Evolutionary conservation across 306 rosid species (phyloP).

Genomic region (Casuarina glauca): DNA sequence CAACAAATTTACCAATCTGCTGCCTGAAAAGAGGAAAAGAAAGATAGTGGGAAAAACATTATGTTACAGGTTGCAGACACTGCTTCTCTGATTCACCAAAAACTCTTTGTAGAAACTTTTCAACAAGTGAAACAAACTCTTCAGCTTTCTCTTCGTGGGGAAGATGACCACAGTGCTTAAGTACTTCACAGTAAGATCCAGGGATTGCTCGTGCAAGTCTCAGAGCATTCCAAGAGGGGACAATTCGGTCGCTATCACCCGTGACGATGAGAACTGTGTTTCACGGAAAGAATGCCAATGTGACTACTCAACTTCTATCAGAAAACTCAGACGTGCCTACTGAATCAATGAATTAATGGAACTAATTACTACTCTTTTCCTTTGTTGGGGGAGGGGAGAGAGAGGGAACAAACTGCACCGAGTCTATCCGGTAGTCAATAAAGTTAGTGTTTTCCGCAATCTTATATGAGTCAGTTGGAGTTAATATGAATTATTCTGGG

Average conservation of each 20-base stretch:
- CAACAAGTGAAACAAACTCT: slow-evolving; percentile 68
- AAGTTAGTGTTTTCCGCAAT: not conserved
- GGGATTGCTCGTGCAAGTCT: slow-evolving; percentile 81
- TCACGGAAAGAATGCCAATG: slow-evolving; percentile 21
- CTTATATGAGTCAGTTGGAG: not conserved
- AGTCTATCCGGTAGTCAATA: too few species aligned
- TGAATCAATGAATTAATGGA: slow-evolving; percentile 4
- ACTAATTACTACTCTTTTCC: not conserved
- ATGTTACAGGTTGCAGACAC: slow-evolving; percentile 28
- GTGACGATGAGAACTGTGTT: slow-evolving; percentile 77
- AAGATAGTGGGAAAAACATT: slow-evolving; percentile 16
- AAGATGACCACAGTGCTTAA: slow-evolving; percentile 84
- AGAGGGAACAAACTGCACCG: too few species aligned
- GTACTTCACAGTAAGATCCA: slow-evolving; percentile 66
- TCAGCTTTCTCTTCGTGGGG: slow-evolving; percentile 91
- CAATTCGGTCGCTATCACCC: slow-evolving; percentile 76
- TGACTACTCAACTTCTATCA: not conserved
- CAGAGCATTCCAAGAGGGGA: slow-evolving; percentile 88
- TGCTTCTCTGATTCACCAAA: slow-evolving; percentile 42
- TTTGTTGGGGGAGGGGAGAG: too few species aligned
- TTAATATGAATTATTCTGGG: too few species aligned
- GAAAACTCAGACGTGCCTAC: slow-evolving; percentile 16
- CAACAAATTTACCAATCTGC: slow-evolving; percentile 1
- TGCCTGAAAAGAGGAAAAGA: slow-evolving; percentile 5
- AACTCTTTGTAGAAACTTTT: slow-evolving; percentile 59